Percentiles rank a stretch among this genome's conserved stretches.
Evolutionary conservation across 495 filamentous ascomycete genomes (phyloP).

Genomic region (Recurvomyces mirabilis): DNA sequence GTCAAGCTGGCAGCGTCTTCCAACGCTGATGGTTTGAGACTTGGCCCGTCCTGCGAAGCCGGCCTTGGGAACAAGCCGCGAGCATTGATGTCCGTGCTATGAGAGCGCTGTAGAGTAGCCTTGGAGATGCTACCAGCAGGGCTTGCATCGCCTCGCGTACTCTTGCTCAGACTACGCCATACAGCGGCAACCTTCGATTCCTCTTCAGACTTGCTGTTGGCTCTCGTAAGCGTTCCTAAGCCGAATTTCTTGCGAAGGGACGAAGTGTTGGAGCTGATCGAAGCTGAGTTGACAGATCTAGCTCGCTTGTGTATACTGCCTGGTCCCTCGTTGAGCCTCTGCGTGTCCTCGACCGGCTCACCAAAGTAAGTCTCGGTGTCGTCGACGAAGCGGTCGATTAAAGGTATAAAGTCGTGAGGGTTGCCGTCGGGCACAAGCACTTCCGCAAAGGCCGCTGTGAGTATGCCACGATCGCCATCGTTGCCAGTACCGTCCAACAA

Average conservation of each 20-base stretch:
- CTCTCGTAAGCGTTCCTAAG: constrained; percentile 58
- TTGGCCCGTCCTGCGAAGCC: constrained; percentile 35
- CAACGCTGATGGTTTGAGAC: constrained; percentile 47
- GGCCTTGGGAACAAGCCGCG: constrained; percentile 35
- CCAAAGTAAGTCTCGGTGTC: constrained; percentile 84
- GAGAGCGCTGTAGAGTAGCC: constrained; percentile 58
- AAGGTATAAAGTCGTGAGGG: constrained; percentile 73
- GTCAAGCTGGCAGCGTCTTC: constrained; percentile 22
- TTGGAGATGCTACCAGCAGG: constrained; percentile 49
- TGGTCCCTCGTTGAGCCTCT: constrained; percentile 29
- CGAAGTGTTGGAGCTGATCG: constrained; percentile 61
- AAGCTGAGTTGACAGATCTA: constrained; percentile 42
- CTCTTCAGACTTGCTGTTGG: constrained; percentile 61
- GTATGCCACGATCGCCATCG: constrained; percentile 79
- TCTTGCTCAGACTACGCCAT: constrained; percentile 84
- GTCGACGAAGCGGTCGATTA: constrained; percentile 84
- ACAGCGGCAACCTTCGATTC: constrained; percentile 66
- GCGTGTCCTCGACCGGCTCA: constrained; percentile 35
- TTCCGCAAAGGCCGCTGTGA: constrained; percentile 86
- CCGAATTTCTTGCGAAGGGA: constrained; percentile 77
- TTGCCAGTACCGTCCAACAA: constrained; percentile 87
- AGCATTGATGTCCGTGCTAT: constrained; percentile 65
- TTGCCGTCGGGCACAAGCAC: constrained; percentile 66
- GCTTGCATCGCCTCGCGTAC: constrained; percentile 41
- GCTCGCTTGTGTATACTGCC: constrained; percentile 40